phyloP scores from a whole-genome alignment of 2,329 filamentous ascomycete genomes.

The Fusarium pilosicola region DNA sequence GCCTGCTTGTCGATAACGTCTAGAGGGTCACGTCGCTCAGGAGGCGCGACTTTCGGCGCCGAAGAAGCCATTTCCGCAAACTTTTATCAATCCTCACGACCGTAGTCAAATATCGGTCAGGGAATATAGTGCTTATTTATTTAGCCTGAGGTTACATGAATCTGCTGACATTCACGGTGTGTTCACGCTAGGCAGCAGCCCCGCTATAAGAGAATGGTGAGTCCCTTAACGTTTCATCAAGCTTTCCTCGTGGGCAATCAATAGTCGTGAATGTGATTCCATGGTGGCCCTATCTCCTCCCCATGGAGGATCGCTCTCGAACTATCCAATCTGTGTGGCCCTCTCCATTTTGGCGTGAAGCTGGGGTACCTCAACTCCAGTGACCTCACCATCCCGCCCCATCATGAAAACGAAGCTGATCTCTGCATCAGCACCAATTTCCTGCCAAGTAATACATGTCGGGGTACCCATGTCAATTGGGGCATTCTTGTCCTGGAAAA shows the following conservation, averaged over 20 bases:
- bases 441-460: conserved; percentile 49
- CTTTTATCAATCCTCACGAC: rapidly evolving
- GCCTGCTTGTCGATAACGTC: conserved; percentile 48
- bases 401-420: conserved; percentile 10
- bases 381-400: not conserved
- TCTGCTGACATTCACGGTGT: not conserved
- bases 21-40: conserved; percentile 21
- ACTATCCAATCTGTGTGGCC: not conserved
- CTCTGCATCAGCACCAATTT: conserved; percentile 25
- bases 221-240: not conserved
- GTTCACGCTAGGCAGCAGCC: conserved; percentile 16
- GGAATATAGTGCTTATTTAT: not conserved
- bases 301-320: rapidly evolving
- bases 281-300: no score
- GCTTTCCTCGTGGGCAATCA: not conserved
- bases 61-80: conserved; percentile 19
- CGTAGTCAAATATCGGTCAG: no score
- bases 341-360: not conserved
- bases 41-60: conserved; percentile 21
- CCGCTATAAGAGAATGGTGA: conserved; percentile 11
- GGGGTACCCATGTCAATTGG: conserved; percentile 47
- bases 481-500: conserved; percentile 47
- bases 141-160: not conserved
- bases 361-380: conserved; percentile 19
- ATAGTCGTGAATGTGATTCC: rapidly evolving